These are phyloP conservation scores for Schrenkiella parvula DNA, from an alignment of 345 rosid genomes.

Conservation along the genomic window DNA sequence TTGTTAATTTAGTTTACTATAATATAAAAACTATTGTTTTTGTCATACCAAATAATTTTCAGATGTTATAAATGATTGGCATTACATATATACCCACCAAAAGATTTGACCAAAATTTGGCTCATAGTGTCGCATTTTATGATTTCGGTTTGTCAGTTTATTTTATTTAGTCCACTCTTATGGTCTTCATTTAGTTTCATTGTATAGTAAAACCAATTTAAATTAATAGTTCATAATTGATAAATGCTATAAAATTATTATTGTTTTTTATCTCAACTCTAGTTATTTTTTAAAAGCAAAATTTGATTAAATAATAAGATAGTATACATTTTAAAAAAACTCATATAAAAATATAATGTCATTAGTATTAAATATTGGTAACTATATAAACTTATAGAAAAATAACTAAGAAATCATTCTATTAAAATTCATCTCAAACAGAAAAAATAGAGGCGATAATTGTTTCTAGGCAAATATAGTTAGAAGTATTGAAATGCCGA, in stretches of 20 bases:
- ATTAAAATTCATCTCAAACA: too few species aligned
- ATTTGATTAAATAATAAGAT: neutral
- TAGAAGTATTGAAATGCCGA: too few species aligned
- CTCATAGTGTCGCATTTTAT: slow-evolving; percentile 24
- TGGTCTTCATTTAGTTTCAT: slow-evolving; percentile 10
- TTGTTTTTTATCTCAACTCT: too few species aligned
- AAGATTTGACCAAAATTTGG: slow-evolving; percentile 33
- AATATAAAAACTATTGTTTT: slow-evolving; percentile 15
- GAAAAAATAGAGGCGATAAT: neutral
- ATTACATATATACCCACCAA: slow-evolving; percentile 36
- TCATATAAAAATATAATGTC: too few species aligned
- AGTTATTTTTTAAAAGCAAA: too few species aligned
- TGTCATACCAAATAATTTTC: slow-evolving; percentile 25
- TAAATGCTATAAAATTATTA: neutral
- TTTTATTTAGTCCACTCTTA: slow-evolving; percentile 27
- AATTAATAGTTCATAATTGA: neutral
- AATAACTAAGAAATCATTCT: too few species aligned
- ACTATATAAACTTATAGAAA: too few species aligned
- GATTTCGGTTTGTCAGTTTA: slow-evolving; percentile 14
- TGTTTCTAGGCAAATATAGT: too few species aligned
- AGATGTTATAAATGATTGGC: slow-evolving; percentile 39
- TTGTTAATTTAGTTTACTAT: slow-evolving; percentile 9
- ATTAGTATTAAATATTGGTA: too few species aligned
- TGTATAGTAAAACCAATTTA: neutral
- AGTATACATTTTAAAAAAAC: too few species aligned